Base-by-base conservation (phyloP, 1,284 basidiomycete genomes). In the Puccinia novopanici region DNA sequence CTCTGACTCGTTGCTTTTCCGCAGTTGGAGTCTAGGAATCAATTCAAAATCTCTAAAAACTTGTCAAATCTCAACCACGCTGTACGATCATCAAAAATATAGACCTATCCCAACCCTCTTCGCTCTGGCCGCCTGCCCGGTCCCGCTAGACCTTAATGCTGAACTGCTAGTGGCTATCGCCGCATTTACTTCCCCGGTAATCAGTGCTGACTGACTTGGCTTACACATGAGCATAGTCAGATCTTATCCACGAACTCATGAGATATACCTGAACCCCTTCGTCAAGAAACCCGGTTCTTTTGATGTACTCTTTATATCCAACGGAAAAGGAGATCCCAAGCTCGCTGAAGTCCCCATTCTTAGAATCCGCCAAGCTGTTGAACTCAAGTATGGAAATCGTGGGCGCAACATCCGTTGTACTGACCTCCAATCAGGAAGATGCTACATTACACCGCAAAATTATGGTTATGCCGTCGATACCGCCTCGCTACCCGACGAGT, bases 321-420 rank as follows among this genome's bases (percentile, higher is more conserved):
- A 99, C 86, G 97, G 97, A 84, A 97, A 97, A 24, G 97, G 97
- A 84, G 94, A 99, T 87, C 97, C 97, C 4, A 92, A 94, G 30
- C 92, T 91, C 87, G 91, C 94, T 82, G 81, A 81, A 48, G 86
- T 89, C 73, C 95, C 95, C 27, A 91, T 97, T 82, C 87, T 88
- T 24, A 89, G 91, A 82, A 89, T 99, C 74, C 87, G 90, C 65
- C 88, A 89, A 83, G 91, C 92, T 4, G 90, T 99, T 88, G 87
- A 99, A 88, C 98, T 99, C 93, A 98, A 98, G 88, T 99, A 98
- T 86, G 97, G 97, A 80, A 99, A 99, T 86, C 93, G 97, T 83
- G 97, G 97, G 17, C 95, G 98, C 86, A 99, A 99, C 87, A 94
- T 99, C 84, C 97, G 97, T 5, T 99, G 96, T 87, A 98, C 94